These are phyloP conservation scores for Pulveroboletus ravenelii DNA, from an alignment of 768 basidiomycete genomes.

Conservation along the genomic window DNA sequence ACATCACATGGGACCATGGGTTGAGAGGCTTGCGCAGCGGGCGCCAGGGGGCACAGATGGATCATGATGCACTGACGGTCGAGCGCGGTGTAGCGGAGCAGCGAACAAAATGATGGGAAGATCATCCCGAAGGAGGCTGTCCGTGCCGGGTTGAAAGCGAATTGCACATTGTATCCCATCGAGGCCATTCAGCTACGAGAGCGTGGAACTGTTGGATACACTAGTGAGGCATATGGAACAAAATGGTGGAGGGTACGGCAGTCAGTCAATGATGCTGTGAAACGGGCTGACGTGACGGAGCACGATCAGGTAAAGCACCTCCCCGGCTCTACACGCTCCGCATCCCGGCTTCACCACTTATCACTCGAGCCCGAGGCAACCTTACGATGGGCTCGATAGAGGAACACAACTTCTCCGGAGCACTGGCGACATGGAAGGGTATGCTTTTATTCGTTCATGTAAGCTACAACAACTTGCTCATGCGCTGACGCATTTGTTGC, in stretches of 20 bases:
- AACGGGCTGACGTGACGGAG: background rate
- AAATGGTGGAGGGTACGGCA: background rate
- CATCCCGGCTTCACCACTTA: background rate
- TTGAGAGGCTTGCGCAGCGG: slow-evolving; percentile 16
- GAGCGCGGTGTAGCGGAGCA: slow-evolving; percentile 14
- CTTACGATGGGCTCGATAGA: slow-evolving; percentile 37
- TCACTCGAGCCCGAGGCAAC: background rate
- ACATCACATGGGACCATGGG: slow-evolving; percentile 2
- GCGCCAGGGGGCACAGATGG: background rate
- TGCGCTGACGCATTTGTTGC: background rate
- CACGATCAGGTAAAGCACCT: background rate
- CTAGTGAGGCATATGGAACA: slow-evolving; percentile 13
- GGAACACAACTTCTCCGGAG: slow-evolving; percentile 83
- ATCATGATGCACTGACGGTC: slow-evolving; percentile 6
- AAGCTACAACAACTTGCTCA: slow-evolving; percentile 1
- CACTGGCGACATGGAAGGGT: slow-evolving; percentile 92
- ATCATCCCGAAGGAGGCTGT: slow-evolving; percentile 12
- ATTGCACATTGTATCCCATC: slow-evolving; percentile 6
- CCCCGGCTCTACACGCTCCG: background rate
- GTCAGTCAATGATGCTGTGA: background rate
- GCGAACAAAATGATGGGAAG: slow-evolving; percentile 5
- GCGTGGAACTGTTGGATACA: slow-evolving; percentile 8
- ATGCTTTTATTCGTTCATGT: slow-evolving; percentile 10
- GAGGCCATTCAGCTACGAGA: slow-evolving; percentile 14
- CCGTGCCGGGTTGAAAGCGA: slow-evolving; percentile 7